Base-by-base conservation (phyloP, 2,329 filamentous ascomycete genomes). In the Penicillium sclerotigenum region DNA sequence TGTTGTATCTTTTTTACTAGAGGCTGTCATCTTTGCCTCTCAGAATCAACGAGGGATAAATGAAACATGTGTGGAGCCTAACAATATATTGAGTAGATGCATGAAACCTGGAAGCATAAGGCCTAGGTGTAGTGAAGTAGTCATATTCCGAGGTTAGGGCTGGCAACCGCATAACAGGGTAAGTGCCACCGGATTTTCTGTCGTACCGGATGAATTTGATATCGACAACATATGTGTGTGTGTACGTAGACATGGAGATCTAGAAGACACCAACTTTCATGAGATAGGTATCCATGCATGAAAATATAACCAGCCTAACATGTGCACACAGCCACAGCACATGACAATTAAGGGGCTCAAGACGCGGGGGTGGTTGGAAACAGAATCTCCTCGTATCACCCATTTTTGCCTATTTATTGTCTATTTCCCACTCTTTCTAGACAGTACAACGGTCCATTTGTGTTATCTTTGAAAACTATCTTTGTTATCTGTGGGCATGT, bases 1-100 rank as follows among this genome's bases (percentile, higher is more conserved):
- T 6, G 54, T 55, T 48, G 49, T 61, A n/a, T 59, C 52, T 37
- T 62, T 68, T 40, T 42, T 62, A 45, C 47, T 52, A 45, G 58
- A 50, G 45, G 60, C 10, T 22, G 47, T 65, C 65, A 68, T 71
- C 3, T 56, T 58, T 54, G 11, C 18, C 31, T 40, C 20, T 29
- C 29, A 24, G 37, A 52, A 13, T 5, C 20, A 55, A 51, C 41
- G 53, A 46, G 14, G 16, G 48, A 38, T 55, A n/a, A 29, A 26
- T 24, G 11, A 24, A 40, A 14, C 8, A 20, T 33, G 1, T 6
- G 43, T 46, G 8, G 20, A 5, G 5, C 7, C 33, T 52, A 52
- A 56, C 41, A 24, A 56, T 52, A 56, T 52, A 26, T 26, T 20
- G 20, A 13, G 7, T 26, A 43, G 20, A 51, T 49, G 37, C 6